Base-by-base conservation (phyloP, 163 green algal genomes). In the Chlamydomonas reinhardtii region DNA sequence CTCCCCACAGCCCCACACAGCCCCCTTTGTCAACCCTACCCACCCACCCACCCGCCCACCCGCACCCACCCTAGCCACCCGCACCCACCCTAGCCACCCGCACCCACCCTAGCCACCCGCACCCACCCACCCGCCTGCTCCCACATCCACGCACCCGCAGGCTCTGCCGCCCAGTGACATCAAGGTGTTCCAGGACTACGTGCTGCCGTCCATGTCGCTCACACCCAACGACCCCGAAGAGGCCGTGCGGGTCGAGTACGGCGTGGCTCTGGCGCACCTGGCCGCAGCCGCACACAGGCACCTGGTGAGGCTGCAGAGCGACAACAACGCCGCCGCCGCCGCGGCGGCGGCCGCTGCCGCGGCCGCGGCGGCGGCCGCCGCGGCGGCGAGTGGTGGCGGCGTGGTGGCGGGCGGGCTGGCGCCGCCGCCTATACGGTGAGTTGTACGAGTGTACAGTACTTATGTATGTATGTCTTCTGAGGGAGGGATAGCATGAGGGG, bases 101-200 rank as follows among this genome's bases (percentile, higher is more conserved):
- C 11, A 16, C 43, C 11, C 48, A 17, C 14, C 5, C 48, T 14
- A 56, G 2, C 48, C 11, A 56, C 48, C 48, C 48, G 8, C 43
- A 19, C 48, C 48, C 48, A 17, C 9, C 9, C 48, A 17, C 48
- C 48, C 48, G 16, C 34, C 43, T 24, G 3, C 4, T 11, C 73
- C 54, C 34, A 25, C 61, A n/a, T n/a, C n/a, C n/a, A n/a, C n/a
- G n/a, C n/a, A n/a, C 35, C 61, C 66, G 6, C 82, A 89, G 32
- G 54, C 65, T 27, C 72, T 96, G n/a, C 90, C 91, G 12, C 88
- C 90, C 32, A 91, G 89, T 25, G 93, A 97, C 72, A 89, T 90
- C 74, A 95, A 96, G 76, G 85, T 98, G 4, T 98, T 98, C 84
- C 92, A 93, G 19, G 97, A 99, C 91, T 99, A 99, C 90, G 91